Base-by-base conservation (phyloP, 176 grass and related monocot species). In the Calamus simplicifolius region DNA sequence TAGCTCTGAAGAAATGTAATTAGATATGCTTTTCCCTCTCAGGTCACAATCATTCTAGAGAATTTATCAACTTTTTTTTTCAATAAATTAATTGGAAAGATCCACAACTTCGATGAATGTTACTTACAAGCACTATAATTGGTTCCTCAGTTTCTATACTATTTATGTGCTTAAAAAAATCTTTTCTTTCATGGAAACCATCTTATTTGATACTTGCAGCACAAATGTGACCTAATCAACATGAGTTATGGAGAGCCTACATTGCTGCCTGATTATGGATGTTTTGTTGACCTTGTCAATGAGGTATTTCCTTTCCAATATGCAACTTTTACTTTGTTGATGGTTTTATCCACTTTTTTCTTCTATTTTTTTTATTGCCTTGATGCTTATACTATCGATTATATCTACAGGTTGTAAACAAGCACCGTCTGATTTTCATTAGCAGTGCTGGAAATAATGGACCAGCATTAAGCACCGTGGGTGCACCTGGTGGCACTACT, bases 221-320 rank as follows among this genome's bases (percentile, higher is more conserved):
- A 97, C 69, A 97, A 91, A 80, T 97, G 92, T 27, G 92, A 97
- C 77, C 84, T 97, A 62, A 97, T 97, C 72, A 97, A 97, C 63
- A 97, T 97, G 92, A 97, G 92, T 84, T 97, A 91, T 65, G 92
- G 92, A 63, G 92, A 97, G 66, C 8, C 87, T 58, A 88, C 92
- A 27, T 62, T 97, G 81, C 84, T 97, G 75, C 92, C 92, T 69
- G 87, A 97, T 72, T 97, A 97, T 60, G 92, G 92, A 23, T 80
- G 92, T 77, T 90, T 97, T 73, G 77, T 97, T 82, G 92, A 97
- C 71, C 81, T 97, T 78, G 87, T 82, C 72, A 91, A 84, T 75
- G 92, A 97, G 92, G 92, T 90, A 58, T 51, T 14, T 57, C 57
- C 67, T 75, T 62, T 63, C 10, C 56, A 52, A 18, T 67, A 48